A percentile compares a stretch with the other conserved stretches of the same genome.
Evolutionary conservation across 495 filamentous ascomycete species (phyloP).

Genomic region (Evansstolkia leycettana): DNA sequence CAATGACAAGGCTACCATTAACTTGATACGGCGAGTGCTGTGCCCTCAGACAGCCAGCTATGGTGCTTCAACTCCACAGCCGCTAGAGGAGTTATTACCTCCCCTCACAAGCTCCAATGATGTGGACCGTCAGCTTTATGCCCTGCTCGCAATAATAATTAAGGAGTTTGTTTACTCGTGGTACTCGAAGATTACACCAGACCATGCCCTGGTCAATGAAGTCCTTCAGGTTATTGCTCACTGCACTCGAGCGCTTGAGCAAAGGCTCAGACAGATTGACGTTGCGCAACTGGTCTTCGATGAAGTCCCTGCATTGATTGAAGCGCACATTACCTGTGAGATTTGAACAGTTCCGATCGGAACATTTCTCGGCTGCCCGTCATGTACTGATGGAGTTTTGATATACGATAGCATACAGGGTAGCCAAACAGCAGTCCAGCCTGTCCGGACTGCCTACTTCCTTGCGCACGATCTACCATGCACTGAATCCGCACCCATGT

Average conservation of each 20-base stretch:
- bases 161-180: conserved; percentile 82
- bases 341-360: conserved; percentile 10
- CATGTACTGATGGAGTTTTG: conserved; percentile 1
- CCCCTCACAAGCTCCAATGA: conserved; percentile 88
- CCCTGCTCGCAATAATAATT: conserved; percentile 75
- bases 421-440: conserved; percentile 42
- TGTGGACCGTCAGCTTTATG: conserved; percentile 85
- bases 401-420: conserved; percentile 32
- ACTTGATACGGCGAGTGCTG: conserved; percentile 54
- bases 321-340: conserved; percentile 71
- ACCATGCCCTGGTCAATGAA: conserved; percentile 76
- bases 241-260: conserved; percentile 74
- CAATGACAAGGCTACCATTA: conserved; percentile 43
- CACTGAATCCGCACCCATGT: conserved; percentile 65
- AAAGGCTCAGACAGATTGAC: conserved; percentile 70
- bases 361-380: conserved; percentile 14
- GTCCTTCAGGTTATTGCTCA: conserved; percentile 81
- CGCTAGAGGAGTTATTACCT: conserved; percentile 71
- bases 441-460: conserved; percentile 25
- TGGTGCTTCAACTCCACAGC: conserved; percentile 30
- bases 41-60: conserved; percentile 39
- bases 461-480: conserved; percentile 62
- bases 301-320: conserved; percentile 73
- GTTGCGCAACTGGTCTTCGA: conserved; percentile 74
- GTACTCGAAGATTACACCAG: conserved; percentile 86